Percentiles rank a stretch among this genome's conserved stretches.
These are phyloP conservation scores for Monosporascus sp. DNA, from an alignment of 2,329 filamentous ascomycete genomes.

Conservation along the genomic window DNA sequence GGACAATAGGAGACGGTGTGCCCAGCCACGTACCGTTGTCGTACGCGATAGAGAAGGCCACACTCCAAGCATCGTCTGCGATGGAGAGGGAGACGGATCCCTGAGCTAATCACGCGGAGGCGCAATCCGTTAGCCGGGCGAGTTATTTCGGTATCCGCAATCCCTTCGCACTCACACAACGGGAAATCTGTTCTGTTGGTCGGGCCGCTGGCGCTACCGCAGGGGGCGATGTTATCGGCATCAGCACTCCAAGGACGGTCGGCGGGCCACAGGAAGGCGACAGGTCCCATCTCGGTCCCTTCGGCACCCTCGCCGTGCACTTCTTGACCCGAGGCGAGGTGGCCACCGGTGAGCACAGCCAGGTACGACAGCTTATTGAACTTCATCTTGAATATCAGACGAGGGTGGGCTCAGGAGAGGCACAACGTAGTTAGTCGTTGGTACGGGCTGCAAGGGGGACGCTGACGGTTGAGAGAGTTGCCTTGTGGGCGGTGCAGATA, in stretches of 20 bases:
- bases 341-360: slow-evolving; percentile 7
- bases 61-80: slow-evolving; percentile 45
- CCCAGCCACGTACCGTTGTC: slow-evolving; percentile 30
- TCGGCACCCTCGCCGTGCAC: slow-evolving; percentile 22
- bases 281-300: slow-evolving; percentile 43
- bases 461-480: too few relatives aligned
- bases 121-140: too few relatives aligned
- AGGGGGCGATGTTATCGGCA: slow-evolving; percentile 45
- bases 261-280: slow-evolving; percentile 49
- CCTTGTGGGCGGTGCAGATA: neutral
- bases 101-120: slow-evolving; percentile 29
- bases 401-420: too few relatives aligned
- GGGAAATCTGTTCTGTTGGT: slow-evolving; percentile 45
- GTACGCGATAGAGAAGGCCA: slow-evolving; percentile 44
- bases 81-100: slow-evolving; percentile 45
- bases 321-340: slow-evolving; percentile 9
- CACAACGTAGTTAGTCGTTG: too few relatives aligned
- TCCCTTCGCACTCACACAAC: slow-evolving; percentile 31
- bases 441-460: too few relatives aligned
- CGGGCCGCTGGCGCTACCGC: slow-evolving; percentile 40
- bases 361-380: slow-evolving; percentile 12
- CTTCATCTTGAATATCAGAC: slow-evolving; percentile 9
- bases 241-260: slow-evolving; percentile 44
- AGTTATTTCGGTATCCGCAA: too few relatives aligned
- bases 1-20: neutral